Evolutionary conservation across 208 protist species (phyloP).

Genomic region (Trypanosoma grayi): DNA sequence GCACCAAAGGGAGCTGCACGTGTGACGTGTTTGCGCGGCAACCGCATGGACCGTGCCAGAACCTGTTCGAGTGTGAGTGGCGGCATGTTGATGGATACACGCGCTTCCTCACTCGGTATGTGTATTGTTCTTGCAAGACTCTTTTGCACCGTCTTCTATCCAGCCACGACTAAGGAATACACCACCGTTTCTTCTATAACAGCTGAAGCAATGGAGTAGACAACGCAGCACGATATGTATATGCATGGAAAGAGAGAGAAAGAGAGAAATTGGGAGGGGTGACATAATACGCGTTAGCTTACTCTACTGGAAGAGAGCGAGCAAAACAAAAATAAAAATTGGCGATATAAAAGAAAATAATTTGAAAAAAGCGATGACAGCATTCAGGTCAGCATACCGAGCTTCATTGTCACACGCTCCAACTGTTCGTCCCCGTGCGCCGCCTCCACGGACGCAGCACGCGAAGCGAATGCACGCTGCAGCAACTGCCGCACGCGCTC

Average conservation of each 20-base stretch:
- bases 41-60: conserved; percentile 79
- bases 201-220: no score
- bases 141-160: no score
- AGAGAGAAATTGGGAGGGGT: no score
- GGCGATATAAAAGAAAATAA: conserved; percentile 12
- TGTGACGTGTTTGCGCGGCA: conserved; percentile 40
- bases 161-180: no score
- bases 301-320: no score
- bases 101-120: no score
- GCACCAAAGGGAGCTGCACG: not conserved
- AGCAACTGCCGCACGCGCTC: not conserved
- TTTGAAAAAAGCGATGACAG: not conserved
- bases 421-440: conserved; percentile 10
- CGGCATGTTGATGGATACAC: conserved; percentile 36
- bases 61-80: conserved; percentile 85
- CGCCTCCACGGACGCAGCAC: not conserved
- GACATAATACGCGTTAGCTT: no score
- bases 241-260: no score
- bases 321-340: conserved; percentile 22
- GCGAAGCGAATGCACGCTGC: conserved; percentile 1
- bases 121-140: no score
- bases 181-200: not conserved
- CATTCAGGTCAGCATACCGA: not conserved
- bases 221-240: no score
- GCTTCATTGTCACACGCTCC: not conserved